Evolutionary conservation across 164 flowering plant species (phyloP).

Genomic region (Stephania japonica): DNA sequence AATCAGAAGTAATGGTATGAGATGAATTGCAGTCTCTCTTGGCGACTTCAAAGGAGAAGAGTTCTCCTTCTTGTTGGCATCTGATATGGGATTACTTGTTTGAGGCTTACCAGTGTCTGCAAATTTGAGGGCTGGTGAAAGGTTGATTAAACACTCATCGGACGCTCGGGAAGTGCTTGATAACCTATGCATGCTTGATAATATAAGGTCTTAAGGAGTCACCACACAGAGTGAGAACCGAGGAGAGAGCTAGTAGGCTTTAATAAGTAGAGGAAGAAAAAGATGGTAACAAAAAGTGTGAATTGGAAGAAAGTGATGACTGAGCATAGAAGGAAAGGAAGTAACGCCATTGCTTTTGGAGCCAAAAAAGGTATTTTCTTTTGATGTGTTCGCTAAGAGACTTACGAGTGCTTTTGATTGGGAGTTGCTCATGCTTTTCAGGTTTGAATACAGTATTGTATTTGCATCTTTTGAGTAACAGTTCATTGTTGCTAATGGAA

Average conservation of each 20-base stretch:
- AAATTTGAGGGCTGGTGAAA: slow-evolving; percentile 23
- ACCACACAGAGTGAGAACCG: not conserved
- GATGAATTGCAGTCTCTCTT: slow-evolving; percentile 43
- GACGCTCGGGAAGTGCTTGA: slow-evolving; percentile 34
- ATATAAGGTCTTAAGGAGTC: not conserved
- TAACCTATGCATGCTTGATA: slow-evolving; percentile 40
- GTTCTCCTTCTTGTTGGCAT: slow-evolving; percentile 39
- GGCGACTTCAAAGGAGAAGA: slow-evolving; percentile 13
- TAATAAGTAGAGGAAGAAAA: not conserved
- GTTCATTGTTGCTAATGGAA: not conserved
- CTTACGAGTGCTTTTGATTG: not conserved
- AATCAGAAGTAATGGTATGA: slow-evolving; percentile 51
- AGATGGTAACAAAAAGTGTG: not conserved
- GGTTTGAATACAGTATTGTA: not conserved
- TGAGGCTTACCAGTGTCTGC: slow-evolving; percentile 25
- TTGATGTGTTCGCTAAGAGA: not conserved
- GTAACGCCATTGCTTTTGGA: slow-evolving; percentile 13
- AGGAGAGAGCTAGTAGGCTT: not conserved
- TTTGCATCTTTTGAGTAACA: not conserved
- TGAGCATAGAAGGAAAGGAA: not conserved
- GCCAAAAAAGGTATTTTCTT: not conserved
- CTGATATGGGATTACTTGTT: slow-evolving; percentile 21
- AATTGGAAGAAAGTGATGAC: not conserved
- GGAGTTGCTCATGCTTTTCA: not conserved
- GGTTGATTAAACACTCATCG: slow-evolving; percentile 41